Evolutionary conservation across 768 basidiomycete genomes (phyloP).

Genomic region (Suillus paluster): DNA sequence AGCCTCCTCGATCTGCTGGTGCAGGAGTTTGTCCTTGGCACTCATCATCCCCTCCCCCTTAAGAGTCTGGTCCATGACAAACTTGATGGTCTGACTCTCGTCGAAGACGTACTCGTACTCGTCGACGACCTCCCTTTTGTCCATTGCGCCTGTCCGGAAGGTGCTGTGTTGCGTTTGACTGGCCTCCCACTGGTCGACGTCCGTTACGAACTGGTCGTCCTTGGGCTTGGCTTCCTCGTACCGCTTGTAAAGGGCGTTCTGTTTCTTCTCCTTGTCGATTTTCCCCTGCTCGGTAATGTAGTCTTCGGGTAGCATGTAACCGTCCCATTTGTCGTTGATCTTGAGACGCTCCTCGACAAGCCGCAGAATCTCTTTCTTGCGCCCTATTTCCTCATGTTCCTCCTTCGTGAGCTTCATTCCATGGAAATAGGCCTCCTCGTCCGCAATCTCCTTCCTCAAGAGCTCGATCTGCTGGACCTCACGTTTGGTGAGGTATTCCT

Average conservation of each 20-base stretch:
- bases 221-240: slow-evolving; percentile 93
- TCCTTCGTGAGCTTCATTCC: slow-evolving; percentile 91
- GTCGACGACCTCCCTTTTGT: slow-evolving; percentile 80
- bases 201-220: slow-evolving; percentile 94
- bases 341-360: slow-evolving; percentile 93
- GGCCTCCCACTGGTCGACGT: slow-evolving; percentile 97
- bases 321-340: slow-evolving; percentile 95
- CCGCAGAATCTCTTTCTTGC: slow-evolving; percentile 89
- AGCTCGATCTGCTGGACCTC: slow-evolving; percentile 96
- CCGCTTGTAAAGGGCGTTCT: slow-evolving; percentile 88
- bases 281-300: slow-evolving; percentile 98
- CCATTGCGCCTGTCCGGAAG: slow-evolving; percentile 90
- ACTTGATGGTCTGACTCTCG: slow-evolving; percentile 95
- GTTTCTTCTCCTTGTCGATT: slow-evolving; percentile 96
- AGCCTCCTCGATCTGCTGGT: slow-evolving; percentile 89
- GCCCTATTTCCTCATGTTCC: slow-evolving; percentile 80
- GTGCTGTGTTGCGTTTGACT: slow-evolving; percentile 88
- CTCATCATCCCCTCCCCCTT: slow-evolving; percentile 73
- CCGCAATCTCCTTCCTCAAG: slow-evolving; percentile 88
- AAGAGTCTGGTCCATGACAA: slow-evolving; percentile 83
- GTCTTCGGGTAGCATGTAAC: slow-evolving; percentile 96
- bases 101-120: slow-evolving; percentile 98
- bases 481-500: slow-evolving; percentile 95
- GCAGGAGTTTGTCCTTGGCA: slow-evolving; percentile 82
- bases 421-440: slow-evolving; percentile 88